Base-by-base conservation (phyloP, 768 basidiomycete genomes). In the Boletellus ananas region DNA sequence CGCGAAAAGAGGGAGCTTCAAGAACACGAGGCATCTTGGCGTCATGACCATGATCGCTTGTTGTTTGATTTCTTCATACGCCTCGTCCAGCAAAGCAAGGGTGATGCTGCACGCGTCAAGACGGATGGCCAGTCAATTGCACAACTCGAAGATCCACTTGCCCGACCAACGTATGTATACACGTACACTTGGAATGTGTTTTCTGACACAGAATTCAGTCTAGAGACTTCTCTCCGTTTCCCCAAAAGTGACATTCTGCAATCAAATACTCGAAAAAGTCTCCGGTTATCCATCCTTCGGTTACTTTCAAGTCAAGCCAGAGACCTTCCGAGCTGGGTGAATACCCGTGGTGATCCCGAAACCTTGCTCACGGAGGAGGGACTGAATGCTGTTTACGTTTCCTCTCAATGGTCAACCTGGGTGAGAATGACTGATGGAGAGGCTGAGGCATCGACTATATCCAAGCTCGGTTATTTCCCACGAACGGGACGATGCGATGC, bases 21-120 rank as follows among this genome's bases (percentile, higher is more conserved):
- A 25, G 4, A 3, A 25, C 4, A 23, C 23, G 38, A 39, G 14
- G 38, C 38, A 39, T 39, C 38, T 23, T 55, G 45, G 54, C 45
- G 50, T 12, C 44, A 52, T 39, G 50, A 52, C 33, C 50, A 54
- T 3, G 53, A 54, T 18, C 50, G 45, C 10, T 43, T 54, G 16
- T 21, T 54, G 16, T 54, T 43, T 7, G 53, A 54, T 31, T 52
- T 54, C 17, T 55, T 55, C 37, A 23, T 47, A 18, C 50, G 54
- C 0, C 50, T 47, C 6, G 7, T 43, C 6, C 36, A 43, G n/a
- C 10, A 2, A 2, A 9, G 27, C 12, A 23, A 10, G 6, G 23
- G 41, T 6, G 29, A 16, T 3, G 20, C n/a, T 4, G 10, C 21
- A 23, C 21, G 8, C 23, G 13, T 21, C 23, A 11, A 23, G 21